phyloP scores from a whole-genome alignment of 306 rosid species.

The Purshia tridentata region DNA sequence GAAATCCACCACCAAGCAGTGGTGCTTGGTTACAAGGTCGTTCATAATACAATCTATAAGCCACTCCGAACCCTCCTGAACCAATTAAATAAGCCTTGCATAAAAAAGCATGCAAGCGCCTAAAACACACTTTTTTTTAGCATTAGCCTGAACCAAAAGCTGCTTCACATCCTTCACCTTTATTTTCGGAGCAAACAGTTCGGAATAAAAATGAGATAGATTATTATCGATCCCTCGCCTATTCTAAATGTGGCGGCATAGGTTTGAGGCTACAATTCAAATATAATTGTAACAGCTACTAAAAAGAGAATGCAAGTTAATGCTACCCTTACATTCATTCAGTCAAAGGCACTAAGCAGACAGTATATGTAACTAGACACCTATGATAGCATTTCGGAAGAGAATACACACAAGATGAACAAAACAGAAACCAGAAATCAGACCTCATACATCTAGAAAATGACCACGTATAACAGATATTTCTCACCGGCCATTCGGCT shows the following conservation, averaged over 20 bases:
- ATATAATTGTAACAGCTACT: not conserved
- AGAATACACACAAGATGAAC: slow-evolving; percentile 27
- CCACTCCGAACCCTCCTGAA: no score
- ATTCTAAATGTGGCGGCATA: not conserved
- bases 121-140: no score
- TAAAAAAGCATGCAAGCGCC: no score
- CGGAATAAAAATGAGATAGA: not conserved
- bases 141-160: no score
- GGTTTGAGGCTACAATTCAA: not conserved
- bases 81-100: no score
- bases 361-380: slow-evolving; percentile 19
- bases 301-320: not conserved
- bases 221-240: not conserved
- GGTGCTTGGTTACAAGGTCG: no score
- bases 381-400: slow-evolving; percentile 18
- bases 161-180: no score
- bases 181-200: no score
- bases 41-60: no score
- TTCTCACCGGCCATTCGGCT: slow-evolving; percentile 63
- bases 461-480: slow-evolving; percentile 9
- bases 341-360: slow-evolving; percentile 24
- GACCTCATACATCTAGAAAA: not conserved
- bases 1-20: no score
- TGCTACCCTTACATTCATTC: slow-evolving; percentile 26
- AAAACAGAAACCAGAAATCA: slow-evolving; percentile 16